phyloP scores from a whole-genome alignment of 352 stramenopile species.

The Globisporangium cederbergense region DNA sequence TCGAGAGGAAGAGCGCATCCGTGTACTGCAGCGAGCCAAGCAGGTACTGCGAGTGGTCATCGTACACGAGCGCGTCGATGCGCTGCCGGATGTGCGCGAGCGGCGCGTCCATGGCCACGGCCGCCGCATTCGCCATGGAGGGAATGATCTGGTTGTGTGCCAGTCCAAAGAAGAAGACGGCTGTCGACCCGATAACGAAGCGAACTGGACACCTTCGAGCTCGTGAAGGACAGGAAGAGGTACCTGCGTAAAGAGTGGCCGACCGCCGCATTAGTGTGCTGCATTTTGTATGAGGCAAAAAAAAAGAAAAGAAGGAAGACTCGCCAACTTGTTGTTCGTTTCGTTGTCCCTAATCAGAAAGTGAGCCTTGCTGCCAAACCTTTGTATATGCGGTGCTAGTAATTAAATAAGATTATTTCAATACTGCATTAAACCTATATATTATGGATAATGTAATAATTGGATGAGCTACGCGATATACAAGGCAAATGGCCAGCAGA shows the following conservation, averaged over 20 bases:
- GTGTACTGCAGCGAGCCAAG: slow-evolving; percentile 30
- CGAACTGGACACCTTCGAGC: slow-evolving; percentile 3
- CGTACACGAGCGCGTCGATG: slow-evolving; percentile 50
- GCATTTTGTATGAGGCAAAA: background rate
- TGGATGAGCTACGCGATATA: too few species aligned
- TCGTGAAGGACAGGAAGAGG: background rate
- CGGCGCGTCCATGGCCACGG: slow-evolving; percentile 30
- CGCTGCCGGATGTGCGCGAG: slow-evolving; percentile 46
- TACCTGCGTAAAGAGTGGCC: slow-evolving; percentile 9
- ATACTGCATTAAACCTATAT: too few species aligned
- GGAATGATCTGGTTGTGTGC: background rate
- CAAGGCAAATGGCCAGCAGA: too few species aligned
- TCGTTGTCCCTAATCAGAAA: background rate
- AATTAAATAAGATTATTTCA: too few species aligned
- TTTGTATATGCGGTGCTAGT: too few species aligned
- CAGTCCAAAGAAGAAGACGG: too few species aligned
- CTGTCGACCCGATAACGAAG: background rate
- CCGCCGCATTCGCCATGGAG: slow-evolving; percentile 6
- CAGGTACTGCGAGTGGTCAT: slow-evolving; percentile 43
- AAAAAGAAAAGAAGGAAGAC: background rate
- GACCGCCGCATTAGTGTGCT: background rate
- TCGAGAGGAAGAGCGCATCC: slow-evolving; percentile 18
- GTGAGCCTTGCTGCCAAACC: background rate
- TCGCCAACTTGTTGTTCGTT: background rate
- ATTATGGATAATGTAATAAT: too few species aligned